A percentile compares a stretch with the other conserved stretches of the same genome.
Evolutionary conservation across 176 grass and related monocot species (phyloP).

Genomic region (Zoysia pacifica): DNA sequence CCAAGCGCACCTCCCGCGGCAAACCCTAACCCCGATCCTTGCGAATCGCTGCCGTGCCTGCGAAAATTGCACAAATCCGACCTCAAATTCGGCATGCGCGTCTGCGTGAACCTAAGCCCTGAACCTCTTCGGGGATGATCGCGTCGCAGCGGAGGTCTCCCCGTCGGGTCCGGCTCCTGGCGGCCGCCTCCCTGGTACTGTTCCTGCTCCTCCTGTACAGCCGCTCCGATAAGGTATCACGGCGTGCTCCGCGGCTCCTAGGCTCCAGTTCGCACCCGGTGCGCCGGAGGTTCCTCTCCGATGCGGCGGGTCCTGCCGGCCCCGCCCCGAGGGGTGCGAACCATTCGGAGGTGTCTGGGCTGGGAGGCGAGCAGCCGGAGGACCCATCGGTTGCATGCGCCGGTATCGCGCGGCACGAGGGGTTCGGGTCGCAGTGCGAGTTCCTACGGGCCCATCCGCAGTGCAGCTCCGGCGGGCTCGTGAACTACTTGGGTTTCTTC

Average conservation of each 20-base stretch:
- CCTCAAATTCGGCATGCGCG: constrained; percentile 37
- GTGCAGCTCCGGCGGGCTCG: constrained; percentile 76
- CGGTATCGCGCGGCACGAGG: constrained; percentile 61
- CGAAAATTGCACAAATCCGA: neutral
- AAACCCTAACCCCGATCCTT: constrained; percentile 38
- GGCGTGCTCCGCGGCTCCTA: constrained; percentile 5
- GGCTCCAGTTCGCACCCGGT: constrained; percentile 28
- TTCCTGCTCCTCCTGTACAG: constrained; percentile 80
- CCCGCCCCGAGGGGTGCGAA: constrained; percentile 33
- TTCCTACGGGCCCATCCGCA: constrained; percentile 73
- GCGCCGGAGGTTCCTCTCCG: constrained; percentile 56
- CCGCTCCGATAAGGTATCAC: constrained; percentile 29
- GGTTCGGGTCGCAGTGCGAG: constrained; percentile 73
- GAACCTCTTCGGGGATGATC: constrained; percentile 36
- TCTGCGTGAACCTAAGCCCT: neutral
- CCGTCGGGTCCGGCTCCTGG: constrained; percentile 31
- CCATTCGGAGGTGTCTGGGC: constrained; percentile 14
- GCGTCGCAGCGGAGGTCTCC: constrained; percentile 24
- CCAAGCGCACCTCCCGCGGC: neutral
- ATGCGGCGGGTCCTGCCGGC: constrained; percentile 45
- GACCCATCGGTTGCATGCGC: constrained; percentile 66
- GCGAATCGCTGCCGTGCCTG: no score
- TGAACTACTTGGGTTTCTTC: constrained; percentile 82
- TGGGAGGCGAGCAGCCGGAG: constrained; percentile 41
- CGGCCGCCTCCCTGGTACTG: constrained; percentile 51